Evolutionary conservation across 352 stramenopile genomes (phyloP), one percentile per base, ranked within the genome.

Genomic region (Elongisporangium senticosum): DNA sequence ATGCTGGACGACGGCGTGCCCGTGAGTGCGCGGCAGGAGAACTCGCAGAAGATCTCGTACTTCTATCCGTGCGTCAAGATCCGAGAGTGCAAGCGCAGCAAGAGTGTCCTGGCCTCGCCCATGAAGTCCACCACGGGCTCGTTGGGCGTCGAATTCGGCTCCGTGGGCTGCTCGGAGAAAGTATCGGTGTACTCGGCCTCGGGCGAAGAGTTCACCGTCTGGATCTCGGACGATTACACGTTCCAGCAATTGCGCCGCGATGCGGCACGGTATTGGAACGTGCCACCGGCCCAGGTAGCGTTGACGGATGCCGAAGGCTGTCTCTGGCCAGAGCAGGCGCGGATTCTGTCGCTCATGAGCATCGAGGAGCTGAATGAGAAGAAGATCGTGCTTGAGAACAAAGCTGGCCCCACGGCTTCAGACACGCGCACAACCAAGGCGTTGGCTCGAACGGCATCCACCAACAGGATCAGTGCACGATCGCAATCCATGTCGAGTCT

Each of bases 1-100:
- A 60, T 91, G 20, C 59, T 89, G n/a, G 77, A 89, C 58, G 74
- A 86, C 55, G 76, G 77, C 5, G 74, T 59, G 1, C 79, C 79
- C 7, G 73, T 92, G 22, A 90, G 77, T 51, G 66, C 73, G 1
- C 67, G 72, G 2, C 79, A 92, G 59, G 82, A 90, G 59, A 68
- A 60, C 28, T 74, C 73, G 5, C 79, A 89, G 53, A 76, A 74
- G 54, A 77, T 90, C 43, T 47, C 65, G 19, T 70, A 80, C 50
- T 87, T 87, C 21, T 89, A 87, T 54, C 78, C 79, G 21, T 86
- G 83, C 52, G 69, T 92, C 47, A 83, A 77, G 57, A 89, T 90
- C 61, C 78, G 82, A n/a, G 77, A 79, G 15, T 69, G 68, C 49
- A 43, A 43, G 11, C 33, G 33, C 33, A 72, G 4, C 28, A 39